phyloP scores from a whole-genome alignment of 2,329 filamentous ascomycete genomes.

The Aphanoascus verrucosus region DNA sequence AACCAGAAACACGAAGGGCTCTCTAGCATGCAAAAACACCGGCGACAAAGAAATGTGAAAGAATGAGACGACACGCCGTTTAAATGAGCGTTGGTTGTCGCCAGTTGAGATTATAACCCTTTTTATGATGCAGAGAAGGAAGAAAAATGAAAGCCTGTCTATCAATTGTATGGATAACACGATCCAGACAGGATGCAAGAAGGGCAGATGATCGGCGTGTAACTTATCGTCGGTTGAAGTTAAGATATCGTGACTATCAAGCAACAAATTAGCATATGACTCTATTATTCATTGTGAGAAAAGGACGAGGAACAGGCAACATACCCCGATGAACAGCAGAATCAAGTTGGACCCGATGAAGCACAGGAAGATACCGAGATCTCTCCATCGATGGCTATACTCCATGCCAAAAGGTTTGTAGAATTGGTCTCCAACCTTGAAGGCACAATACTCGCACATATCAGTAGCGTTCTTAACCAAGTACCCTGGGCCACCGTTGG shows the following conservation, averaged over 20 bases:
- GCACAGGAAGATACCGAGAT: constrained; percentile 65
- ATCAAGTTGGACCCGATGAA: constrained; percentile 71
- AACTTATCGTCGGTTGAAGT: constrained; percentile 9
- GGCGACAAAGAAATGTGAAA: no score
- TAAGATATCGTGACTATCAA: constrained; percentile 8
- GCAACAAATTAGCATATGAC: neutral
- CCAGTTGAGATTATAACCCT: no score
- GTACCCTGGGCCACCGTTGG: constrained; percentile 37
- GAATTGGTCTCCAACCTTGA: constrained; percentile 68
- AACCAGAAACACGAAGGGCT: no score
- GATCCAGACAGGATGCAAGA: neutral
- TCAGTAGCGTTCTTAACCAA: constrained; percentile 39
- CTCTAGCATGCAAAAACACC: no score
- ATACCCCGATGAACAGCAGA: constrained; percentile 48
- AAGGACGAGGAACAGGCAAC: constrained; percentile 18
- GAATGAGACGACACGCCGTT: no score
- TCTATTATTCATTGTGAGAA: neutral
- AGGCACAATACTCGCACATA: constrained; percentile 52
- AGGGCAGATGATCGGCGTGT: neutral
- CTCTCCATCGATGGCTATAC: constrained; percentile 65
- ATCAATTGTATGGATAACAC: no score
- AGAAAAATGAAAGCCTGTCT: no score
- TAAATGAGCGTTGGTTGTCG: no score
- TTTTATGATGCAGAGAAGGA: no score
- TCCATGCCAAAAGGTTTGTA: constrained; percentile 56